Evolutionary conservation across 805 yeast genomes (phyloP).

Genomic region (Kodamaea jinghongensis): DNA sequence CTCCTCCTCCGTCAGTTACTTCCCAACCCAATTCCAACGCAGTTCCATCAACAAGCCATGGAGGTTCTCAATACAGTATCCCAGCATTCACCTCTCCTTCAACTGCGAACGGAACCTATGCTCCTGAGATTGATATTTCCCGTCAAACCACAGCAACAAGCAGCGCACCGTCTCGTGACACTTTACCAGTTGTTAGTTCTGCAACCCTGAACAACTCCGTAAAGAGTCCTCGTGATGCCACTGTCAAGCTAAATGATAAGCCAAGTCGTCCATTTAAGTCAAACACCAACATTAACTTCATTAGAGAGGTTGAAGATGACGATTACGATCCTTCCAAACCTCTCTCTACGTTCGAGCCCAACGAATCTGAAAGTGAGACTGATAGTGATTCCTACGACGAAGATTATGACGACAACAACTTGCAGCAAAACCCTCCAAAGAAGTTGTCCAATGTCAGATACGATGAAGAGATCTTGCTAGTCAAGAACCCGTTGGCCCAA

Average conservation of each 20-base stretch:
- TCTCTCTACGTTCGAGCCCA: conserved; percentile 1
- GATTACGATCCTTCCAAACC: conserved; percentile 9
- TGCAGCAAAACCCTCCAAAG: conserved; percentile 23
- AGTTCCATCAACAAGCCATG: too few relatives aligned
- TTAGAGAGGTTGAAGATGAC: conserved; percentile 30
- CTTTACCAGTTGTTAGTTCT: not conserved
- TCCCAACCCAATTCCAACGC: too few relatives aligned
- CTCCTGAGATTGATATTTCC: not conserved
- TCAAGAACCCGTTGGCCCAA: conserved; percentile 15
- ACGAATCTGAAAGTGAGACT: conserved; percentile 7
- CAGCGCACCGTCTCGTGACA: not conserved
- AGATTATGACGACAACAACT: conserved; percentile 19
- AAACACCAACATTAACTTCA: conserved; percentile 21
- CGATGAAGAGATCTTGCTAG: conserved; percentile 30
- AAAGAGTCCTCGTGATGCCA: not conserved
- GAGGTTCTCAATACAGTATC: not conserved
- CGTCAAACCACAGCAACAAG: conserved; percentile 2
- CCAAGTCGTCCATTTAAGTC: conserved; percentile 13
- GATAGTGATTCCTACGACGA: conserved; percentile 7
- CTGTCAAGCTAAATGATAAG: conserved; percentile 6
- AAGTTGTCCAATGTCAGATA: conserved; percentile 17
- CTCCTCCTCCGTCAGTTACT: too few relatives aligned
- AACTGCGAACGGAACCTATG: too few relatives aligned
- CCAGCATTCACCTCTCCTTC: too few relatives aligned
- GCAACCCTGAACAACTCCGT: conserved; percentile 3